Evolutionary conservation across 2,329 filamentous ascomycete species (phyloP).

Genomic region (Ascochyta fabae): DNA sequence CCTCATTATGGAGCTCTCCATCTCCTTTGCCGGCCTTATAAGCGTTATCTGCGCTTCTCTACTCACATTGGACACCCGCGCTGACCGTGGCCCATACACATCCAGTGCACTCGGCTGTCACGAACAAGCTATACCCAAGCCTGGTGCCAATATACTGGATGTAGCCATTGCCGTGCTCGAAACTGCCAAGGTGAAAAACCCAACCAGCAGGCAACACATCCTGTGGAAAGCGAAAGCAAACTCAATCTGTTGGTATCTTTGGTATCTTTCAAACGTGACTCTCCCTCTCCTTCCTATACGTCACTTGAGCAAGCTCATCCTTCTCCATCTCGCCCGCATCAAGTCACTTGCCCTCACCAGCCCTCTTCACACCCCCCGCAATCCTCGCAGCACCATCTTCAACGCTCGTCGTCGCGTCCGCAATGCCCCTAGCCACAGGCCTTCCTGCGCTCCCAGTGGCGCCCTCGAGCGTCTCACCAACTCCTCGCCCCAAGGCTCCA

Average conservation of each 20-base stretch:
- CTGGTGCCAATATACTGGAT: too few relatives aligned
- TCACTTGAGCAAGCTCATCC: neutral
- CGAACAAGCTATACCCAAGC: neutral
- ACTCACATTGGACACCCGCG: neutral
- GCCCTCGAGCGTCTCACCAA: conserved; percentile 55
- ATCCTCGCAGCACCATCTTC: conserved; percentile 52
- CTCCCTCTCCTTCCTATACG: neutral
- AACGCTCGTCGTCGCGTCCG: conserved; percentile 54
- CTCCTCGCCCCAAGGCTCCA: conserved; percentile 53
- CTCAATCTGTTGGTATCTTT: conserved; percentile 4
- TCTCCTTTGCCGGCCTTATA: neutral
- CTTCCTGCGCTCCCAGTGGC: conserved; percentile 54
- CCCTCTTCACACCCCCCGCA: conserved; percentile 55
- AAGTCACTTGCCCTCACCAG: conserved; percentile 54
- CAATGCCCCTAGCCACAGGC: conserved; percentile 52
- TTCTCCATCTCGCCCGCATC: neutral
- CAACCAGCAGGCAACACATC: neutral
- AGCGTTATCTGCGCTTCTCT: neutral
- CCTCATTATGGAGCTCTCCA: neutral
- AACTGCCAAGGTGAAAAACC: neutral
- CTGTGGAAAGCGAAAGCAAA: neutral
- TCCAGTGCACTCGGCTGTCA: neutral
- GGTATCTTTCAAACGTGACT: neutral
- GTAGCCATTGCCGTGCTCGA: too few relatives aligned
- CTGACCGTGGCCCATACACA: neutral